phyloP scores from a whole-genome alignment of 2,329 filamentous ascomycete species.

The Delphinella strobiligena region DNA sequence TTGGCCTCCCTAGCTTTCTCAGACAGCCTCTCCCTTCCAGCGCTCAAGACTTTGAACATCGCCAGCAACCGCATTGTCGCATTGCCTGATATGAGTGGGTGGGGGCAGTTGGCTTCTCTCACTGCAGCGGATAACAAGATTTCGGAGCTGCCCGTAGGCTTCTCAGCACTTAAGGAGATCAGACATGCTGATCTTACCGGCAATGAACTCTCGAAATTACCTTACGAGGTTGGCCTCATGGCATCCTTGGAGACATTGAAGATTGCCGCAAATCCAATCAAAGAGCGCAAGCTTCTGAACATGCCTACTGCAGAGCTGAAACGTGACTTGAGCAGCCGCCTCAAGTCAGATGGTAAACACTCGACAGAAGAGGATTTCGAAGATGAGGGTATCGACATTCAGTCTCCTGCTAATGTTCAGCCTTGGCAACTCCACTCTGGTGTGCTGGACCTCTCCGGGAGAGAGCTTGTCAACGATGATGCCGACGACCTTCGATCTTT shows the following conservation, averaged over 20 bases:
- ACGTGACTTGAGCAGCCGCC: slow-evolving; percentile 52
- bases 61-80: slow-evolving; percentile 65
- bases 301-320: slow-evolving; percentile 76
- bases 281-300: slow-evolving; percentile 74
- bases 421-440: slow-evolving; percentile 22
- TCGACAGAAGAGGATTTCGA: slow-evolving; percentile 11
- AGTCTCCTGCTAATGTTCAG: slow-evolving; percentile 8
- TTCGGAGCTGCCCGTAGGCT: slow-evolving; percentile 60
- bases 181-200: slow-evolving; percentile 71
- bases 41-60: slow-evolving; percentile 61
- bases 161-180: slow-evolving; percentile 54
- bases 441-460: slow-evolving; percentile 28
- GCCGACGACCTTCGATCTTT: slow-evolving; percentile 30
- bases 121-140: slow-evolving; percentile 75
- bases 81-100: slow-evolving; percentile 63
- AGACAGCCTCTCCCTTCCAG: slow-evolving; percentile 51
- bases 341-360: slow-evolving; percentile 41
- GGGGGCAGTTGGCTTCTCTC: slow-evolving; percentile 61
- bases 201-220: slow-evolving; percentile 68
- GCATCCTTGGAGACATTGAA: slow-evolving; percentile 61
- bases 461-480: slow-evolving; percentile 26
- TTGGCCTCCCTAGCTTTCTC: slow-evolving; percentile 42
- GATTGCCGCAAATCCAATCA: slow-evolving; percentile 78
- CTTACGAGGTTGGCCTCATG: slow-evolving; percentile 70
- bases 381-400: slow-evolving; percentile 12